Evolutionary conservation across 78 protist species (phyloP).

Genomic region (Bodo saltans): DNA sequence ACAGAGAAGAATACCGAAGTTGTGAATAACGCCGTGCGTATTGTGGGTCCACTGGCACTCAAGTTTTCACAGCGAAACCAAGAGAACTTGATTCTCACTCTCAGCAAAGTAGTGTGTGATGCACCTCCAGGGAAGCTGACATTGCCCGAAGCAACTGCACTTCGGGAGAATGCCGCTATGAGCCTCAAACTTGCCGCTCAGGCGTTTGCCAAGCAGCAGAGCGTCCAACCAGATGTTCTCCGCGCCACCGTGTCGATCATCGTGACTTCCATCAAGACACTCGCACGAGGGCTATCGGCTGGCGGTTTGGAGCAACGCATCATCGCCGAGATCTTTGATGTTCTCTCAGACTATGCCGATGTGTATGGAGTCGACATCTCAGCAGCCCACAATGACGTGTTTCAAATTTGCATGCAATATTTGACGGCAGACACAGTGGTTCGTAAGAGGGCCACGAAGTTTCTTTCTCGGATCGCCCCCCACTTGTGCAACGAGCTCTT

Average conservation of each 20-base stretch:
- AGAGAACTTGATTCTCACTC: too few species aligned
- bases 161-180: conserved; percentile 36
- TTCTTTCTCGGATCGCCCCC: conserved; percentile 16
- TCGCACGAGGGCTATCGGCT: neutral
- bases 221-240: neutral
- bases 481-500: conserved; percentile 1
- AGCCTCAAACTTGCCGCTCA: conserved; percentile 38
- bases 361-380: conserved; percentile 24
- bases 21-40: conserved; percentile 53
- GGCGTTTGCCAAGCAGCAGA: conserved; percentile 8
- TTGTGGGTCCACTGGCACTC: conserved; percentile 11
- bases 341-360: conserved; percentile 30
- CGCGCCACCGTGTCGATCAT: too few species aligned
- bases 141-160: too few species aligned
- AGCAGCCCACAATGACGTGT: neutral
- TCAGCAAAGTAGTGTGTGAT: too few species aligned
- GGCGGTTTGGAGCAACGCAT: neutral
- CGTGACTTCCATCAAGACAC: neutral
- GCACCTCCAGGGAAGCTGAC: too few species aligned
- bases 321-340: conserved; percentile 41
- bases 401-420: neutral
- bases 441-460: conserved; percentile 21
- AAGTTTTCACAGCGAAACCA: too few species aligned
- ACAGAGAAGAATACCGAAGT: conserved; percentile 22
- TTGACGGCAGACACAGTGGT: neutral